Conservation (phyloP, 176 grass and related monocot genomes). For the Carex pumila region DNA sequence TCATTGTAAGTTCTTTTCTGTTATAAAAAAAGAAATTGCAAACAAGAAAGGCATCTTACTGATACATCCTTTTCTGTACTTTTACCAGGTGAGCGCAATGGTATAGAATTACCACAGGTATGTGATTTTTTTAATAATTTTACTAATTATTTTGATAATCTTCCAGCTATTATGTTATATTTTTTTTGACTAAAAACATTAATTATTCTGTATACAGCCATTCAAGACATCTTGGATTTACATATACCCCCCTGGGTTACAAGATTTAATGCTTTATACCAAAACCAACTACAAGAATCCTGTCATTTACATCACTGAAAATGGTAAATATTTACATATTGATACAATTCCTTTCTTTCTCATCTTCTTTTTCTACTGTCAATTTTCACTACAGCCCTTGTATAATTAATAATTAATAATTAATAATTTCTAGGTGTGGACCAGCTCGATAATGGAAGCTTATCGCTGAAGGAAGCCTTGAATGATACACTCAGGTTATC, state of each 20-base stretch:
- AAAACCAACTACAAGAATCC: conserved; percentile 69
- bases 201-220: neutral
- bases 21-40: neutral
- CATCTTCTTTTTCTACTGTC: neutral
- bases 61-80: neutral
- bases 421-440: conserved; percentile 34
- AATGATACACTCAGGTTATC: conserved; percentile 45
- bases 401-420: no score
- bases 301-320: conserved; percentile 85
- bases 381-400: neutral
- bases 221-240: conserved; percentile 35
- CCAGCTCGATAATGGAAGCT: conserved; percentile 37
- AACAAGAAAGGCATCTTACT: no score
- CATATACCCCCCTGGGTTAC: conserved; percentile 7
- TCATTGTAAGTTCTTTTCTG: neutral
- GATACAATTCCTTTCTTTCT: neutral
- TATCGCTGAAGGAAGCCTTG: conserved; percentile 49
- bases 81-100: neutral
- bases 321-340: conserved; percentile 34
- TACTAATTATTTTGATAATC: neutral
- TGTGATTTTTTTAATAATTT: neutral
- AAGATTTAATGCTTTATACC: conserved; percentile 56
- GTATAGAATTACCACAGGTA: neutral
- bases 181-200: neutral
- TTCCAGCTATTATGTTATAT: neutral